phyloP scores from a whole-genome alignment of 2,329 filamentous ascomycete species.

The Aspergillus sp. region DNA sequence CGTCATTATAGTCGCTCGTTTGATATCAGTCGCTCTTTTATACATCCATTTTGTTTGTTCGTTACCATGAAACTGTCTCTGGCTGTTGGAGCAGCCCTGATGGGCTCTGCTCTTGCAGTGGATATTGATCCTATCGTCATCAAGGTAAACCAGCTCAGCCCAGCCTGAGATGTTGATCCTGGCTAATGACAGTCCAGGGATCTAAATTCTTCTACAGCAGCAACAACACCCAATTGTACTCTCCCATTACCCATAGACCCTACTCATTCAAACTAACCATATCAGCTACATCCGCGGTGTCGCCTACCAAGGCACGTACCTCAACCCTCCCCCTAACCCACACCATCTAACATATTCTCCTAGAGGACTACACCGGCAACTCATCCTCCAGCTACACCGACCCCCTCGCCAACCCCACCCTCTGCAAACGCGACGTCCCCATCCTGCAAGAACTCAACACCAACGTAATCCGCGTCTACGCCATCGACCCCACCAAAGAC shows the following conservation, averaged over 20 bases:
- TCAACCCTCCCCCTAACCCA: neutral
- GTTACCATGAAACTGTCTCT: slow-evolving; percentile 22
- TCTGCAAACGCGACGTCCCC: slow-evolving; percentile 82
- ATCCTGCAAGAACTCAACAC: slow-evolving; percentile 74
- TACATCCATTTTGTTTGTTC: neutral
- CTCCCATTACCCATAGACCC: neutral
- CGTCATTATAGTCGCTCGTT: neutral
- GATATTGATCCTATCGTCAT: slow-evolving; percentile 59
- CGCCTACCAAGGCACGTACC: slow-evolving; percentile 71
- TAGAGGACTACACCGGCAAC: slow-evolving; percentile 63
- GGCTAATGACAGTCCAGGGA: slow-evolving; percentile 53
- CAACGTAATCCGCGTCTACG: slow-evolving; percentile 92
- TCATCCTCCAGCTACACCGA: slow-evolving; percentile 68
- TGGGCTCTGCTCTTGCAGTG: slow-evolving; percentile 52
- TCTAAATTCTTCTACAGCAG: slow-evolving; percentile 86
- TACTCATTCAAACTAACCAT: slow-evolving; percentile 7
- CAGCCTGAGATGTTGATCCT: too few relatives aligned
- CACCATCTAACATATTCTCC: neutral
- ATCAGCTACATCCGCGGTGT: slow-evolving; percentile 78
- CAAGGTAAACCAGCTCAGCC: slow-evolving; percentile 39
- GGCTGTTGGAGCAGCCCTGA: slow-evolving; percentile 40
- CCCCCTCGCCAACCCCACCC: slow-evolving; percentile 69
- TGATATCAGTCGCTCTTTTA: neutral
- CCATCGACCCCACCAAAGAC: slow-evolving; percentile 75
- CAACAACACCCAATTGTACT: slow-evolving; percentile 67